A percentile compares a stretch with the other conserved stretches of the same genome.
Conservation (phyloP, 352 stramenopile genomes). For the Phytopythium aichiense region DNA sequence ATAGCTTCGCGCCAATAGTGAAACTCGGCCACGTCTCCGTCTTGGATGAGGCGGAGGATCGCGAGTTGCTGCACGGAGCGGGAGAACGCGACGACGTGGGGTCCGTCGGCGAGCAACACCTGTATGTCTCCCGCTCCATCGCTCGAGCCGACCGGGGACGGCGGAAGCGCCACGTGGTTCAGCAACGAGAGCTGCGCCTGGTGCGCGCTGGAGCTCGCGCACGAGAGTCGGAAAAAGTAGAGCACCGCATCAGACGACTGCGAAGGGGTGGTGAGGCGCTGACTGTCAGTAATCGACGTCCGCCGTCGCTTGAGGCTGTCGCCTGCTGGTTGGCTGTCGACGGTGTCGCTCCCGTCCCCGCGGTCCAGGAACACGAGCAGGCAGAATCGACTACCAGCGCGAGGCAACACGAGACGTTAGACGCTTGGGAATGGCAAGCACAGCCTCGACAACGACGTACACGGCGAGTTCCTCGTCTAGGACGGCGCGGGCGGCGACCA, state of each 20-base stretch:
- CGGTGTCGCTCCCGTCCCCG: background rate
- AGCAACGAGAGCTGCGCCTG: conserved; percentile 14
- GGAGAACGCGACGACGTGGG: conserved; percentile 28
- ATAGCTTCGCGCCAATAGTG: conserved; percentile 14
- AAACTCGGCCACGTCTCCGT: conserved; percentile 26
- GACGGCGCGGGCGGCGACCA: conserved; percentile 38
- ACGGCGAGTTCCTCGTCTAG: conserved; percentile 29
- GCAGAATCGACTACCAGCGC: background rate
- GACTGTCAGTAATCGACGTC: background rate
- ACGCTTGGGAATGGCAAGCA: background rate
- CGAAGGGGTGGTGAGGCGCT: background rate
- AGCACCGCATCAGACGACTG: background rate
- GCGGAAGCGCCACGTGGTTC: conserved; percentile 20
- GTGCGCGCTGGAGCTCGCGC: background rate
- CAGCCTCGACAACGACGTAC: conserved; percentile 15
- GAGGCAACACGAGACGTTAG: background rate
- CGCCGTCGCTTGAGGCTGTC: background rate
- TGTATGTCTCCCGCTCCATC: conserved; percentile 11
- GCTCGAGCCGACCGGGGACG: background rate
- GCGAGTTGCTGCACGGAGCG: conserved; percentile 1
- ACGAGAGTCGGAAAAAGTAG: conserved; percentile 20
- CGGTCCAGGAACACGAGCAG: conserved; percentile 3
- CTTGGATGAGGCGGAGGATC: conserved; percentile 6
- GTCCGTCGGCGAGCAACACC: conserved; percentile 31
- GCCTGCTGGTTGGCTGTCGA: background rate